Evolutionary conservation across 257 asterid genomes (phyloP).

Genomic region (Ocimum tenuiflorum): DNA sequence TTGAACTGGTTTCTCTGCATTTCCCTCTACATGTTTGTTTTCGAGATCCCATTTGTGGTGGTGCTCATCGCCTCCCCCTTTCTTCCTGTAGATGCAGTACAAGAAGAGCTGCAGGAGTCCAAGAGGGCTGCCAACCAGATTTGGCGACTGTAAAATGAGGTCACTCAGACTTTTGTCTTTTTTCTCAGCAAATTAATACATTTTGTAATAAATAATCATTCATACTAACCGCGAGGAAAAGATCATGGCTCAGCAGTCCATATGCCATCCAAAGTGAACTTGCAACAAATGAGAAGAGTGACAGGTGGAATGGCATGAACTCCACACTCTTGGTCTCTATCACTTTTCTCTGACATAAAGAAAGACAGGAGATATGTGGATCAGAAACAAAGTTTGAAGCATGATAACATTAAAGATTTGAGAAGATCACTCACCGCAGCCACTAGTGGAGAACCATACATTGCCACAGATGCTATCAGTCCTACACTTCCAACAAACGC

Average conservation of each 20-base stretch:
- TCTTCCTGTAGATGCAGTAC: constrained; percentile 56
- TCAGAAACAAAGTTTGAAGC: too few species aligned
- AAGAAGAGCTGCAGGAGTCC: too few species aligned
- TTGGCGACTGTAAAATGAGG: constrained; percentile 50
- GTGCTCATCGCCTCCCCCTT: constrained; percentile 9
- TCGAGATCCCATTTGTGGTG: constrained; percentile 37
- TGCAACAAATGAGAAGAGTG: constrained; percentile 66
- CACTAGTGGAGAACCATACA: constrained; percentile 74
- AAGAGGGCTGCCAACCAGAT: constrained; percentile 62
- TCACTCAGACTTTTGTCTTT: not conserved
- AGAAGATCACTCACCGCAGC: constrained; percentile 44
- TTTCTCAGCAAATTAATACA: not conserved
- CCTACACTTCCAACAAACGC: constrained; percentile 67
- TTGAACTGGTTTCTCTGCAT: too few species aligned
- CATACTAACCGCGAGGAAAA: constrained; percentile 58
- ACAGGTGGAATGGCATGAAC: constrained; percentile 78
- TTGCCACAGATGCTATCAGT: constrained; percentile 52
- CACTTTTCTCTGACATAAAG: constrained; percentile 61
- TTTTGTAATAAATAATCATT: too few species aligned
- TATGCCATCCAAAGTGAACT: constrained; percentile 74
- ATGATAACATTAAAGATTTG: not conserved
- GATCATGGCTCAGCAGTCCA: constrained; percentile 65
- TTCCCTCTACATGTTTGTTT: not conserved
- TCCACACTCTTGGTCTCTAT: constrained; percentile 70
- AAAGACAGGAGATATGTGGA: not conserved